Evolutionary conservation across 1,284 basidiomycete species (phyloP), one percentile per base, ranked within the genome.

Genomic region (Takashimella tepidaria): DNA sequence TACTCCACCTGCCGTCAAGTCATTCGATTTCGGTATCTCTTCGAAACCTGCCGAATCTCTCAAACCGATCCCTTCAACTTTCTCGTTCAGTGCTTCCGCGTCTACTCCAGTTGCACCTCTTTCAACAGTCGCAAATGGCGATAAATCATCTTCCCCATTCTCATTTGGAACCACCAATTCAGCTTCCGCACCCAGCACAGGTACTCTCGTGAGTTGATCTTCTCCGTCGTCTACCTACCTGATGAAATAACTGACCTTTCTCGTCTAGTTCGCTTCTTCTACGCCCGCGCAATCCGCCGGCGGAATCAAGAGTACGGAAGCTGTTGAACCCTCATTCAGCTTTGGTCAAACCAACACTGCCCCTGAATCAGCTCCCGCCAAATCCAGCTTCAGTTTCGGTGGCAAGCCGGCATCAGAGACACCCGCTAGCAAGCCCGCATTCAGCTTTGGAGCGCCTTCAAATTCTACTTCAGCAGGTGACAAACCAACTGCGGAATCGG

Each of bases 21-120:
- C 57, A 16, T 63, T 71, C 41, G 61, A 66, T 53, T 69, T 71
- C 57, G 66, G 64, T 31, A n/a, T 61, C 19, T 27, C 52, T 6
- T 59, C 55, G 49, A 56, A 58, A 53, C 19, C 59, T n/a, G 46
- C 50, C 31, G 60, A 58, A 41, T 24, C 57, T n/a, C 11, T 56
- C 48, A 58, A 62, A 50, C 24, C 60, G 2, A 41, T 21, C 6
- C n/a, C 25, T 21, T 44, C 45, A 13, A 41, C 27, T 4, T 55
- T 55, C 31, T 26, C 45, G 12, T 56, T 56, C 20, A 50, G 54
- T 20, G 25, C 54, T 8, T 16, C 31, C 10, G 31, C 31, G 10
- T 37, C 31, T 8, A 37, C 31, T 8, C n/a, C n/a, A n/a, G n/a
- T n/a, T n/a, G 31, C 31, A 16, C 31, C 31, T 8, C 16, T 16